Evolutionary conservation across 2,329 filamentous ascomycete species (phyloP).

Genomic region (Alternaria arbusti): DNA sequence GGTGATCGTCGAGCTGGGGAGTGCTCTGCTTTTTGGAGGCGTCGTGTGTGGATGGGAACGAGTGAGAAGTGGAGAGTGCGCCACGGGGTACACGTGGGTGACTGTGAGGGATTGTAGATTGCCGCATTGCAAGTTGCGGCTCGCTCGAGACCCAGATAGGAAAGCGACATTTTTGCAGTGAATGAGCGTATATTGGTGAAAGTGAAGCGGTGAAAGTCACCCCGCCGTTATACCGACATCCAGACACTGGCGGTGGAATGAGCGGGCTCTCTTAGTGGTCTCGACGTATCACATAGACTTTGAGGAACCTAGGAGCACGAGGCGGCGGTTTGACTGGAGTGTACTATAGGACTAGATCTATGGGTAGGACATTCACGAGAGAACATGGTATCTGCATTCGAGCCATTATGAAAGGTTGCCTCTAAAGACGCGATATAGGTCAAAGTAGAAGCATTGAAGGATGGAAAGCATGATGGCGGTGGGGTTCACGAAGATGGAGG

Average conservation of each 20-base stretch:
- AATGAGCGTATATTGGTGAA: background rate
- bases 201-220: background rate
- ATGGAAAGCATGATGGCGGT: no score
- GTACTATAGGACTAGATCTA: background rate
- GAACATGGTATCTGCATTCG: no score
- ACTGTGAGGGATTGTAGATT: background rate
- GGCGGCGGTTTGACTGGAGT: background rate
- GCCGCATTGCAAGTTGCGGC: background rate
- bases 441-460: no score
- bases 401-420: no score
- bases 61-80: no score
- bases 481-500: no score
- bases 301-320: background rate
- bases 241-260: background rate
- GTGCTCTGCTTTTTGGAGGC: no score
- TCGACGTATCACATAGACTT: background rate
- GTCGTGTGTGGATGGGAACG: no score
- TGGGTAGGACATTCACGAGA: background rate
- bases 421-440: no score
- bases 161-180: background rate
- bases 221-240: no score
- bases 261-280: background rate
- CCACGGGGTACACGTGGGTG: background rate
- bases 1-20: no score
- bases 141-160: background rate